Evolutionary conservation across 305 asterid genomes (phyloP), one percentile per base, ranked within the genome.

Genomic region (Galium porrigens): DNA sequence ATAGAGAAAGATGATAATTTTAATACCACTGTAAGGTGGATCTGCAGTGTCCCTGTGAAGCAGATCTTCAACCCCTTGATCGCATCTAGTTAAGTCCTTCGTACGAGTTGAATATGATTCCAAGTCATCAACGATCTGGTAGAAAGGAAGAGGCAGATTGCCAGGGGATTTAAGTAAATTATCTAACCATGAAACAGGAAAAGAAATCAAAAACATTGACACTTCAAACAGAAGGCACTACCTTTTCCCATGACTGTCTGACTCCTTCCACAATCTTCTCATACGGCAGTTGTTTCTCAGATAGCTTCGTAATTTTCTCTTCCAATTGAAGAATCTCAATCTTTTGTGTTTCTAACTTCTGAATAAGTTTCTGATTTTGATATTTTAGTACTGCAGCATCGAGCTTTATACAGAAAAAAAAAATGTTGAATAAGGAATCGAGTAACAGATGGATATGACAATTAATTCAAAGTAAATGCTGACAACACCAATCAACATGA

Each of bases 341-440:
- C 76, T 87, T 94, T 73, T 90, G 97, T 61, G 87, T 78, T 75
- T 94, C 96, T 81, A 94, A 74, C 85, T 94, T 94, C 83, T 87
- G 97, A 39, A 71, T 70, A 66, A 90, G 96, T 74, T 94, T 90
- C 76, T 89, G 90, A 81, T 94, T 94, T 81, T 94, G 99, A 79
- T 86, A 91, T 71, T 80, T 86, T 72, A 94, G 95, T 54, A 94
- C 97, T 14, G 82, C 89, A 3, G 91, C 87, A 68, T 94, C 95
- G 29, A 94, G 92, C 99, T 94, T 81, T 69, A 73, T 29, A 53
- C 70, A 17, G 32, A 30, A 48, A 48, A 63, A 27, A 27, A 6
- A 54, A 20, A 32, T 22, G 12, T 52, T 48, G 2, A 39, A 44
- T 29, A 27, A 29, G 49, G 48, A 61, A 61, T 15, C 33, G 5